Evolutionary conservation across 1,284 basidiomycete genomes (phyloP), one percentile per base, ranked within the genome.

Genomic region (Fomitiporia mediterranea): DNA sequence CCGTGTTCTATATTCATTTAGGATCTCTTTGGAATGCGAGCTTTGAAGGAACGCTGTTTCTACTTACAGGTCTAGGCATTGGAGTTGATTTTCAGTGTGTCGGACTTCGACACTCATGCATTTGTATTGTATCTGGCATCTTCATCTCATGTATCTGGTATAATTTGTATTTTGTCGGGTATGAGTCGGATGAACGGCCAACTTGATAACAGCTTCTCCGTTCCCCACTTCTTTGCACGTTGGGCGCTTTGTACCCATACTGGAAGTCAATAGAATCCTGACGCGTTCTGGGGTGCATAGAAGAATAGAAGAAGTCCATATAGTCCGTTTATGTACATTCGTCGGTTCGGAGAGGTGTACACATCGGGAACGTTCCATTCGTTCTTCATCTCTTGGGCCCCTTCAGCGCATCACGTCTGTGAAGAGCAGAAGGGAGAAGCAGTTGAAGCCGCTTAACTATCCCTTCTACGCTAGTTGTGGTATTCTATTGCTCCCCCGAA

Each of bases 21-120:
- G 89, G 86, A 89, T 61, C 66, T 84, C 44, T 70, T 91, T 61
- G 89, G 89, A 49, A 85, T 91, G 80, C 81, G 89, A 49, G 89
- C 82, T 32, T 68, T 91, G 59, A 89, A 86, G 65, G 89, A 91
- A 69, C 78, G 87, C 38, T 91, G 87, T 66, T 90, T 86, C 70
- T 89, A 81, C 68, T 72, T 89, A 25, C 73, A 64, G n/a, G 44
- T 13, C 32, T 21, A 15, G 37, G 17, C 21, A 21, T 25, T 15
- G 23, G 25, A 30, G 30, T 7, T 6, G 23, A 28, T 28, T 30
- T 46, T 28, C 13, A 30, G 30, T 17, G 15, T 25, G 25, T 15
- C 30, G 25, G 40, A 13, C 44, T 46, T 25, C 25, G 27, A 15
- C 27, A 28, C 44, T 13, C 7, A 15, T 30, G 23, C 30, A 28